Base-by-base conservation (phyloP, 176 grass and related monocot genomes). In the Themeda triandra region DNA sequence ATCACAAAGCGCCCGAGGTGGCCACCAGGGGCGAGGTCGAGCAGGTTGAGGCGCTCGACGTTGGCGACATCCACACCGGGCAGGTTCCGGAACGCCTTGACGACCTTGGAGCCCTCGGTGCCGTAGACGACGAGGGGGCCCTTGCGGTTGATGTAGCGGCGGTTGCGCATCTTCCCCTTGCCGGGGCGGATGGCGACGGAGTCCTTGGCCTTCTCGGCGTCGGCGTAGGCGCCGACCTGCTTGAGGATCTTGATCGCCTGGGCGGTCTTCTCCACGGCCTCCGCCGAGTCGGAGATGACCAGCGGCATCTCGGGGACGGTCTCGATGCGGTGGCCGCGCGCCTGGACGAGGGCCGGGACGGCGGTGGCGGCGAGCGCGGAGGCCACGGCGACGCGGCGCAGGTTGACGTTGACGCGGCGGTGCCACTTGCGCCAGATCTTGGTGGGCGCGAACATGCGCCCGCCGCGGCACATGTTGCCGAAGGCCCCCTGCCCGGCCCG, bases 381-480 rank as follows among this genome's bases (percentile, higher is more conserved):
- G 29, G 69, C 80, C 6, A 91, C 73, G 2, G 94, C 91, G 14
- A 60, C 84, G 35, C 92, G 87, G 71, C 89, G 92, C 28, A 92
- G 87, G 60, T 84, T 75, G 80, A 88, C 33, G 80, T 94, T 92
- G 66, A 94, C 87, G 60, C 87, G 89, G 71, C 63, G 85, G 85
- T 92, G 92, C 89, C 91, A 94, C 69, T 90, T 88, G 79, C 91
- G 94, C 94, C 94, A 97, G 80, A 48, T 88, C 80, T 97, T 91
- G 44, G 94, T 97, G 1, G 89, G 92, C 46, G 94, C 91, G 74
- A 97, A 97, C 94, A 97, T 94, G 11, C 89, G 87, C 0, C 94
- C 92, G 7, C 94, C 94, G 5, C 94, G 94, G 70, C 92, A 94
- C 94, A 97, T 97, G 89, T 97, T 97, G 30, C 94, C 92, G 60